A percentile compares a stretch with the other conserved stretches of the same genome.
Conservation (phyloP, 2,329 filamentous ascomycete species). For the Rutstroemia sp. region DNA sequence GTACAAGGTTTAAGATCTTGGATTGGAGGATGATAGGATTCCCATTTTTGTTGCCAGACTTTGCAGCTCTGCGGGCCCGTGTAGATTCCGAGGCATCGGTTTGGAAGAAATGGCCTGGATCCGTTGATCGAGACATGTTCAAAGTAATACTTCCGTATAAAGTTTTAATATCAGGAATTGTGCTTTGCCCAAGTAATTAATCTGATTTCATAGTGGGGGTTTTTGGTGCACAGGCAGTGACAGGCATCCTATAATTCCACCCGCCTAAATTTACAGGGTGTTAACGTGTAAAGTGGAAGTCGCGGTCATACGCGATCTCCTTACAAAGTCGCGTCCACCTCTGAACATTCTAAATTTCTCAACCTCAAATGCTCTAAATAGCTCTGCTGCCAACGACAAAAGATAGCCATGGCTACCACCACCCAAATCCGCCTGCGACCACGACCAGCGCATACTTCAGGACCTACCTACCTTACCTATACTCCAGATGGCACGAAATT, state of each 20-base stretch:
- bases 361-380: neutral
- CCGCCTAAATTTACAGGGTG: constrained; percentile 1
- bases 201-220: constrained; percentile 13
- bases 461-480: constrained; percentile 80
- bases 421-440: constrained; percentile 45
- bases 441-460: constrained; percentile 72
- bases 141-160: neutral
- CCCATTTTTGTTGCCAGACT: constrained; percentile 71
- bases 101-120: constrained; percentile 84
- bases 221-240: neutral
- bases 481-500: constrained; percentile 81
- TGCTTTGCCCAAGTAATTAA: too few relatives aligned
- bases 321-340: constrained; percentile 15
- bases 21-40: constrained; percentile 72
- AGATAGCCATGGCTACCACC: constrained; percentile 27
- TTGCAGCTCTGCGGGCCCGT: constrained; percentile 57
- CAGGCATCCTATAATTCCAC: neutral
- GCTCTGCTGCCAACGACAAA: constrained; percentile 9
- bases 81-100: constrained; percentile 48
- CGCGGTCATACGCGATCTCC: constrained; percentile 7
- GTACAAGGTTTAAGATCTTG: constrained; percentile 71
- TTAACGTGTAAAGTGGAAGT: constrained; percentile 18
- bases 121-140: constrained; percentile 58
- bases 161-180: too few relatives aligned
- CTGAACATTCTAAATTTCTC: constrained; percentile 9